Evolutionary conservation across 768 basidiomycete species (phyloP).

Genomic region (Rhodotorula toruloides): DNA sequence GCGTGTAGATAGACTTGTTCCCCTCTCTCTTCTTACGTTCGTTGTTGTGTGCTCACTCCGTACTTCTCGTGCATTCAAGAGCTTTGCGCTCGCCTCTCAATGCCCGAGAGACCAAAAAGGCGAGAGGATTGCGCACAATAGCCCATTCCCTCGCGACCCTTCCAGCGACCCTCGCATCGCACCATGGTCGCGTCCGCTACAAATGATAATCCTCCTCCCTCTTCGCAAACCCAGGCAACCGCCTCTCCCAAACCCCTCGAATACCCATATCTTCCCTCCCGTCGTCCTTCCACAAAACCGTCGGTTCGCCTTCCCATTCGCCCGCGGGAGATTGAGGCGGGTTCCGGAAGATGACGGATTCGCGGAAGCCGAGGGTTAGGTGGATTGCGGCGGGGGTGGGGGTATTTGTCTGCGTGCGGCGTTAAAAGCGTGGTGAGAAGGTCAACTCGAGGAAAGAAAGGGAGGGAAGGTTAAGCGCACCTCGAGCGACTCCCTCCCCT

Average conservation of each 20-base stretch:
- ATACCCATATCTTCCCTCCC: slow-evolving; percentile 27
- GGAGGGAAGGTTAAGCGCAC: not conserved
- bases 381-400: slow-evolving; percentile 49
- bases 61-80: too few relatives aligned
- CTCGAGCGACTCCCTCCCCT: not conserved
- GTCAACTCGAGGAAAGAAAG: too few relatives aligned
- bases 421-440: not conserved
- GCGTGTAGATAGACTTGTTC: not conserved
- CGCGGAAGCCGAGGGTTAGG: slow-evolving; percentile 56
- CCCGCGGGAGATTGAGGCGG: not conserved
- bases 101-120: not conserved
- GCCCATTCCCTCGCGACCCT: too few relatives aligned
- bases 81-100: too few relatives aligned
- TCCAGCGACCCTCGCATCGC: not conserved
- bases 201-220: slow-evolving; percentile 7
- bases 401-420: not conserved
- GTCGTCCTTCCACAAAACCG: slow-evolving; percentile 17
- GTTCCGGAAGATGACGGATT: slow-evolving; percentile 26
- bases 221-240: slow-evolving; percentile 9
- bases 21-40: not conserved
- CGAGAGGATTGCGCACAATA: not conserved
- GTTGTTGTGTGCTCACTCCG: too few relatives aligned
- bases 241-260: slow-evolving; percentile 26
- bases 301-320: slow-evolving; percentile 17
- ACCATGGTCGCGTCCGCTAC: not conserved